Evolutionary conservation across 2,329 filamentous ascomycete species (phyloP).

Genomic region (Trichoderma endophyticum): DNA sequence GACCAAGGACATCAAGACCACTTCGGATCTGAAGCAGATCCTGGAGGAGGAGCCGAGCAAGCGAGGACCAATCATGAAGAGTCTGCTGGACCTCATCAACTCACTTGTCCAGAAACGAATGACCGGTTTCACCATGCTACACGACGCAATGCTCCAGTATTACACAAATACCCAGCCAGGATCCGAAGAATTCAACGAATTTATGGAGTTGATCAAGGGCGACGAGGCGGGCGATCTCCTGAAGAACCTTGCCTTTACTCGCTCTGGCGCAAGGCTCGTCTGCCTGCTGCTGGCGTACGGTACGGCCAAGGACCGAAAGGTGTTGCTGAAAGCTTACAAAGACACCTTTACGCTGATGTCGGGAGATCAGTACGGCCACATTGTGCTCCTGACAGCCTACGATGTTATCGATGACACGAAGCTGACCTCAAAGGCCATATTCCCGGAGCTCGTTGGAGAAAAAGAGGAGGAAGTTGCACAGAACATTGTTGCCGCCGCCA

Average conservation of each 20-base stretch:
- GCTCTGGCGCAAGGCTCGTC: conserved; percentile 77
- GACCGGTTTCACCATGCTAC: conserved; percentile 94
- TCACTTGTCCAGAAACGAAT: conserved; percentile 92
- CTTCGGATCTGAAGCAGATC: conserved; percentile 70
- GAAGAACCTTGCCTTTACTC: conserved; percentile 95
- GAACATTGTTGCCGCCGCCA: conserved; percentile 62
- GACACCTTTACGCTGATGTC: conserved; percentile 85
- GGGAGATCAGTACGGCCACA: conserved; percentile 72
- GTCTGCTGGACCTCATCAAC: conserved; percentile 83
- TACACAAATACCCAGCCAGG: conserved; percentile 76
- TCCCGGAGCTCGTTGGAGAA: conserved; percentile 79
- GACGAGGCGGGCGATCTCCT: conserved; percentile 87
- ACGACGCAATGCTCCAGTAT: conserved; percentile 98
- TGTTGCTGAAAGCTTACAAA: conserved; percentile 84
- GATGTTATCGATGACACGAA: conserved; percentile 96
- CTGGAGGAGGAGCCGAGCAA: conserved; percentile 78
- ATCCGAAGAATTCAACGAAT: conserved; percentile 79
- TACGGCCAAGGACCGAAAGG: conserved; percentile 87
- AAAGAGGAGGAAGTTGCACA: conserved; percentile 59
- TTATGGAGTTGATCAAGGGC: conserved; percentile 84
- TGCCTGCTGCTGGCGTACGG: conserved; percentile 81
- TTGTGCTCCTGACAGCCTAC: conserved; percentile 78
- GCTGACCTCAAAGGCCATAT: conserved; percentile 78
- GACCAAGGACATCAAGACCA: conserved; percentile 52
- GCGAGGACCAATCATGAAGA: conserved; percentile 79